Conservation (phyloP, 768 basidiomycete species). For the Termitomyces eurrhizus region DNA sequence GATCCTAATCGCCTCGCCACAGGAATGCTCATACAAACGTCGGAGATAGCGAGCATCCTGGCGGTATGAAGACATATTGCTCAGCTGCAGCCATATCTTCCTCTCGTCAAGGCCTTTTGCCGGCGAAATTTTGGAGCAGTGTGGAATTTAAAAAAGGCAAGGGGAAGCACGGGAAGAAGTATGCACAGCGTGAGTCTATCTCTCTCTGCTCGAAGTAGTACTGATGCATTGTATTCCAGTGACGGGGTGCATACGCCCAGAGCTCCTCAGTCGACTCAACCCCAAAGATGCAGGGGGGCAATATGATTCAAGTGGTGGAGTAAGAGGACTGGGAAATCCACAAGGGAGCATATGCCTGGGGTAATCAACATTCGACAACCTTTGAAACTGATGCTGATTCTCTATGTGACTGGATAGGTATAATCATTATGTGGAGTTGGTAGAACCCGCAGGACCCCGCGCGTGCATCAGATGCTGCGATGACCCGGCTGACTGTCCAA, state of each 20-base stretch:
- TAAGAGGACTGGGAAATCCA: conserved; percentile 47
- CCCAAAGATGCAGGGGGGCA: conserved; percentile 48
- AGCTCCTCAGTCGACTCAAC: conserved; percentile 40
- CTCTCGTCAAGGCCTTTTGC: conserved; percentile 39
- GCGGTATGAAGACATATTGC: conserved; percentile 54
- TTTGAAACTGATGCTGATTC: neutral
- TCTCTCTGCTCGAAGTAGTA: neutral
- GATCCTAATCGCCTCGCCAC: neutral
- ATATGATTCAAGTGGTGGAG: conserved; percentile 56
- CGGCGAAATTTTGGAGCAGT: conserved; percentile 46
- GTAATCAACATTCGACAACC: conserved; percentile 20
- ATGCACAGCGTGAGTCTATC: conserved; percentile 38
- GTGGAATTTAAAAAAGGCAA: conserved; percentile 42
- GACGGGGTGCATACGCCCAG: conserved; percentile 52
- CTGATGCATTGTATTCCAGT: conserved; percentile 26
- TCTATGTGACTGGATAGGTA: conserved; percentile 28
- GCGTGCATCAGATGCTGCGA: conserved; percentile 61
- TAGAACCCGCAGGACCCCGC: conserved; percentile 46
- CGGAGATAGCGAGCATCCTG: conserved; percentile 49
- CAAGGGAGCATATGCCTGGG: conserved; percentile 47
- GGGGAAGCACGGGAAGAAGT: conserved; percentile 36
- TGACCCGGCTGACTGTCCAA: conserved; percentile 50
- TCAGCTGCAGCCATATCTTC: conserved; percentile 36
- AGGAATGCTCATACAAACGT: conserved; percentile 49
- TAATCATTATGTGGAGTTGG: conserved; percentile 57